Evolutionary conservation across 352 stramenopile species (phyloP).

Genomic region (Globisporangium irregulare): DNA sequence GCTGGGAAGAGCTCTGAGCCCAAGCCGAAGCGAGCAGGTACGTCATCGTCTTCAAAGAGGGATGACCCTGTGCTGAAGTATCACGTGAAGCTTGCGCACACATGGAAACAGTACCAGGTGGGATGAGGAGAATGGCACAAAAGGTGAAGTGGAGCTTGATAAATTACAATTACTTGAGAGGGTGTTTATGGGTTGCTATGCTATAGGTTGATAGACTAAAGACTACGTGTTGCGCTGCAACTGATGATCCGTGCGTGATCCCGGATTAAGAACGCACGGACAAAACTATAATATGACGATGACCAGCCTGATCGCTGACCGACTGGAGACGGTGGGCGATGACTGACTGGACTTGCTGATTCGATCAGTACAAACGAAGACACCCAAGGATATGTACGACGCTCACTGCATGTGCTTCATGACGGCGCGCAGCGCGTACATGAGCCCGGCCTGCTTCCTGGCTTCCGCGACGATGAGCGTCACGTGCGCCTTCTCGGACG

Average conservation of each 20-base stretch:
- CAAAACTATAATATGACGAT: background rate
- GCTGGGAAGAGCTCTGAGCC: background rate
- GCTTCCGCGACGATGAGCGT: constrained; percentile 80
- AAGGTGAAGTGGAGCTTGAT: background rate
- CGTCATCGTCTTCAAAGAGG: constrained; percentile 3
- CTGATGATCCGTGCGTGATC: background rate
- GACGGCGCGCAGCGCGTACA: constrained; percentile 84
- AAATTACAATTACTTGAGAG: constrained; percentile 7
- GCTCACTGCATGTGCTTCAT: constrained; percentile 87
- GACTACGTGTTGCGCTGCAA: background rate
- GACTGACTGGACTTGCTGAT: background rate
- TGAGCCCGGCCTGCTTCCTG: constrained; percentile 82
- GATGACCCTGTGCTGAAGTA: constrained; percentile 41
- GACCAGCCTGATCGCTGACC: background rate
- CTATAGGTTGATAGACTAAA: constrained; percentile 5
- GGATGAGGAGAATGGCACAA: background rate
- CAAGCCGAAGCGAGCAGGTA: constrained; percentile 13
- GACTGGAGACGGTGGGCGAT: background rate
- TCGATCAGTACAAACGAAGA: background rate
- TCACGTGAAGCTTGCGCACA: constrained; percentile 63
- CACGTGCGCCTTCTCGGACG: constrained; percentile 85
- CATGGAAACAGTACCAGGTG: constrained; percentile 38
- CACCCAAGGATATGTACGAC: background rate
- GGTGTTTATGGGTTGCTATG: constrained; percentile 12
- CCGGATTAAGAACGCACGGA: background rate